Evolutionary conservation across 805 yeast species (phyloP).

Genomic region (Metahyphopichia silvanorum): DNA sequence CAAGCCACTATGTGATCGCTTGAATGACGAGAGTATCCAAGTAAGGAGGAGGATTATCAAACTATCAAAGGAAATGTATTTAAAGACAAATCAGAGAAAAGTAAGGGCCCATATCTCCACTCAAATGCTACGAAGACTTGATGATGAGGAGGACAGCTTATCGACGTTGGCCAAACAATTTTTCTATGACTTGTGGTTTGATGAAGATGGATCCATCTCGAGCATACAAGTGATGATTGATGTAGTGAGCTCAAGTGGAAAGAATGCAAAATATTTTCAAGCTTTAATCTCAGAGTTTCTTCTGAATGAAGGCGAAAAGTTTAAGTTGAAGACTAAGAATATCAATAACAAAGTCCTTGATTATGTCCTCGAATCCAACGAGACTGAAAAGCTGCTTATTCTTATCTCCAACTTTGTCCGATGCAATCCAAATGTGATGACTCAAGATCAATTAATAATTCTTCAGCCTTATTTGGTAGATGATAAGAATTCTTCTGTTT

Average conservation of each 20-base stretch:
- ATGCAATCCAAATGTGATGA: slow-evolving; percentile 49
- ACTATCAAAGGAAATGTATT: slow-evolving; percentile 48
- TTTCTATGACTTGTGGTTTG: slow-evolving; percentile 26
- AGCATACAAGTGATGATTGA: slow-evolving; percentile 30
- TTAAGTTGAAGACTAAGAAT: slow-evolving; percentile 28
- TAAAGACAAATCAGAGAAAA: slow-evolving; percentile 20
- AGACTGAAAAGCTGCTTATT: slow-evolving; percentile 38
- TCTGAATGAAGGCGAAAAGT: slow-evolving; percentile 18
- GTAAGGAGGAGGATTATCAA: slow-evolving; percentile 64
- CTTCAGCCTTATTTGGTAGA: slow-evolving; percentile 64
- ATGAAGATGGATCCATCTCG: background rate
- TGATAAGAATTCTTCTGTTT: slow-evolving; percentile 37
- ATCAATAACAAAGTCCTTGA: slow-evolving; percentile 36
- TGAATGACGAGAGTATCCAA: slow-evolving; percentile 57
- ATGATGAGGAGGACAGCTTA: slow-evolving; percentile 65
- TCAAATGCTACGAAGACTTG: slow-evolving; percentile 51
- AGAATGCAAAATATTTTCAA: slow-evolving; percentile 40
- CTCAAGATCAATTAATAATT: slow-evolving; percentile 63
- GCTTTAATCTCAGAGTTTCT: slow-evolving; percentile 45
- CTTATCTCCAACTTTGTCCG: slow-evolving; percentile 56
- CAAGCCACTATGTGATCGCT: slow-evolving; percentile 44
- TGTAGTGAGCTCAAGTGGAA: slow-evolving; percentile 34
- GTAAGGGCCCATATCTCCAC: slow-evolving; percentile 44
- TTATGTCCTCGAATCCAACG: slow-evolving; percentile 16
- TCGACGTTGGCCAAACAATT: slow-evolving; percentile 37